Conservation (phyloP, 352 stramenopile genomes). For the Globisporangium takayamanum region DNA sequence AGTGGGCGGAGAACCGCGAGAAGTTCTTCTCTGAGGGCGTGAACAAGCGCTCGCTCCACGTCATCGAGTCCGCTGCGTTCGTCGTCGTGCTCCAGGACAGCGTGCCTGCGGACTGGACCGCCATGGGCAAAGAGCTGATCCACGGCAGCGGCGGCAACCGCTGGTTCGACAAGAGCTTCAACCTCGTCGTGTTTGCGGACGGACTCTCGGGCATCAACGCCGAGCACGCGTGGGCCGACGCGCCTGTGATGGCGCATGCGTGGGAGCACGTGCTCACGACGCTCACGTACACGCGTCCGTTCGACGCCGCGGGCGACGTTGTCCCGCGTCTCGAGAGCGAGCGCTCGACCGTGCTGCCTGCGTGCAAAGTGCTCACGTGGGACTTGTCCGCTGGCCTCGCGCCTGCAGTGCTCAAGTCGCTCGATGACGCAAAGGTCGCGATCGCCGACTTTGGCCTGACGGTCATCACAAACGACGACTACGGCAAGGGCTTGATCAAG, state of each 20-base stretch:
- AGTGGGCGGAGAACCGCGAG: conserved; percentile 86
- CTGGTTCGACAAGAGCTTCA: conserved; percentile 98
- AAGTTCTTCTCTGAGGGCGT: conserved; percentile 83
- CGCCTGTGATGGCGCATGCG: conserved; percentile 79
- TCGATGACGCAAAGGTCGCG: conserved; percentile 43
- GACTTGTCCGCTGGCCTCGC: conserved; percentile 52
- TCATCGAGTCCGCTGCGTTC: conserved; percentile 76
- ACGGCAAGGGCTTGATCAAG: conserved; percentile 88
- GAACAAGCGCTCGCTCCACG: conserved; percentile 77
- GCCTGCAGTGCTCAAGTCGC: conserved; percentile 47
- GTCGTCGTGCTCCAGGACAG: conserved; percentile 70
- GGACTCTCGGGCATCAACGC: conserved; percentile 93
- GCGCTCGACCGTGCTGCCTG: conserved; percentile 35
- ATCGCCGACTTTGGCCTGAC: conserved; percentile 89
- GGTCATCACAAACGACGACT: conserved; percentile 85
- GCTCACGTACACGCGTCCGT: conserved; percentile 44
- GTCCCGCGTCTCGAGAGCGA: conserved; percentile 40
- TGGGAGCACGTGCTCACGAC: conserved; percentile 77
- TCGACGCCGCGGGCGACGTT: conserved; percentile 46
- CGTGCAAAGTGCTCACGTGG: conserved; percentile 52
- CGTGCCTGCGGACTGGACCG: conserved; percentile 47
- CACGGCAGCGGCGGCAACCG: conserved; percentile 89
- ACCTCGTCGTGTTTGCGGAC: conserved; percentile 94
- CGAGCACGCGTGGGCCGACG: conserved; percentile 92
- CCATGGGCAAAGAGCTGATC: conserved; percentile 73